Evolutionary conservation across 2,329 filamentous ascomycete species (phyloP), one percentile per base, ranked within the genome.

Genomic region (Verticillium albo-atrum): DNA sequence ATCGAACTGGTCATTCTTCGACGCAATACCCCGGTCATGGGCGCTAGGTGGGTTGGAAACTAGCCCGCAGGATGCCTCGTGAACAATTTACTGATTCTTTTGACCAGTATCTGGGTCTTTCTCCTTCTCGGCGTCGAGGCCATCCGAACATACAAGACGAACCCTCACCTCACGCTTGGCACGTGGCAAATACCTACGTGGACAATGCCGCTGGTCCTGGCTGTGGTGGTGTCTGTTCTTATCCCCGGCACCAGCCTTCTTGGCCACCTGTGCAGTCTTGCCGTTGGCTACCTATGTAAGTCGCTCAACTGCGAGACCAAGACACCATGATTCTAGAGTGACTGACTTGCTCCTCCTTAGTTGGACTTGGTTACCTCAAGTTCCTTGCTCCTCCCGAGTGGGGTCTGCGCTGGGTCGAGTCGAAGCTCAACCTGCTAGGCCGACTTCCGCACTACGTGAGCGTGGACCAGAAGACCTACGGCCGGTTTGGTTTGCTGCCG

Each of bases 401-500:
- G 83, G 84, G 89, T 28, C 79, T 98, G 59, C 84, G 92, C 64
- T 98, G 90, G 87, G 82, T 97, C 58, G 95, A 99, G 76, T 86
- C 85, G 20, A 96, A 94, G 71, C 77, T 98, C 61, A 95, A 96
- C 69, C 81, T 98, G 10, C 80, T 97, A 25, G 90, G 87, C 23
- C 83, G 92, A 61, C 76, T 98, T 27, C 94, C 94, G 52, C 91
- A 96, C 75, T 98, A 97, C 69, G 89, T 98, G 54, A 96, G 91
- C 59, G 88, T 97, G 17, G 94, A 98, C 70, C 93, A 97, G 75
- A 97, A 97, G 81, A 97, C 91, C 6, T 97, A 94, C 69, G 94
- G 94, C 7, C 84, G 94, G 57, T 97, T 96, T 68, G 94, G 94
- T 2, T 90, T 97, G 15, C 78, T 98, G 59, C 94, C 93, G 2